These are phyloP conservation scores for Castanea sativa DNA, from an alignment of 306 rosid genomes.

Conservation along the genomic window DNA sequence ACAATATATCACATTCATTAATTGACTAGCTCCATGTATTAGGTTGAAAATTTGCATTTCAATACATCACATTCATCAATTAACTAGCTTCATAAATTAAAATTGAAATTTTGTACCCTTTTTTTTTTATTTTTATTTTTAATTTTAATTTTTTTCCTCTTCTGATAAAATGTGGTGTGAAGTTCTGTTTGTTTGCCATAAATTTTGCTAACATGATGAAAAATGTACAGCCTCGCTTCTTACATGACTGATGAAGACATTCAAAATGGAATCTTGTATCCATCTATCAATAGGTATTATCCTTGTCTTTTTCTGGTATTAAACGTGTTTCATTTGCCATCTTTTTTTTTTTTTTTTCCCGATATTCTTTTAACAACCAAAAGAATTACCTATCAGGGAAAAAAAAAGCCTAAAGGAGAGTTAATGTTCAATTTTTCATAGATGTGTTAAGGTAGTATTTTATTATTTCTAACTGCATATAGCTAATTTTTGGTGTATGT, in stretches of 20 bases:
- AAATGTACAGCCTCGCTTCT: slow-evolving; percentile 78
- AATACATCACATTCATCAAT: no score
- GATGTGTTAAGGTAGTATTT: not conserved
- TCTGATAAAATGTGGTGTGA: slow-evolving; percentile 2
- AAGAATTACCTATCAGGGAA: not conserved
- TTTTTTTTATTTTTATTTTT: not conserved
- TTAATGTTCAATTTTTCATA: not conserved
- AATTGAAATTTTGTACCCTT: not conserved
- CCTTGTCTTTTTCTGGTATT: slow-evolving; percentile 8
- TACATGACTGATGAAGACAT: slow-evolving; percentile 85
- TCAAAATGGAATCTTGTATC: slow-evolving; percentile 74
- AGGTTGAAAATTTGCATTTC: no score
- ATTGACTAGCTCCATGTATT: not conserved
- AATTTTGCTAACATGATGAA: slow-evolving; percentile 38
- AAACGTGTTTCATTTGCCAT: not conserved
- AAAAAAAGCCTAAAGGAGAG: not conserved
- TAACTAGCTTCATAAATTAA: slow-evolving; percentile 6
- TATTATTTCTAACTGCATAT: not conserved
- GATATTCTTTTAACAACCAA: not conserved
- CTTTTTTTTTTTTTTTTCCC: not conserved
- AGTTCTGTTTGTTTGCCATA: slow-evolving; percentile 17
- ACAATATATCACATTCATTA: not conserved
- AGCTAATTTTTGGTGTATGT: not conserved
- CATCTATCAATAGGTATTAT: slow-evolving; percentile 68
- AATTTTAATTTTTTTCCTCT: not conserved